Conservation (phyloP, 1,139 yeast genomes). For the Yamadazyma siamensis region DNA sequence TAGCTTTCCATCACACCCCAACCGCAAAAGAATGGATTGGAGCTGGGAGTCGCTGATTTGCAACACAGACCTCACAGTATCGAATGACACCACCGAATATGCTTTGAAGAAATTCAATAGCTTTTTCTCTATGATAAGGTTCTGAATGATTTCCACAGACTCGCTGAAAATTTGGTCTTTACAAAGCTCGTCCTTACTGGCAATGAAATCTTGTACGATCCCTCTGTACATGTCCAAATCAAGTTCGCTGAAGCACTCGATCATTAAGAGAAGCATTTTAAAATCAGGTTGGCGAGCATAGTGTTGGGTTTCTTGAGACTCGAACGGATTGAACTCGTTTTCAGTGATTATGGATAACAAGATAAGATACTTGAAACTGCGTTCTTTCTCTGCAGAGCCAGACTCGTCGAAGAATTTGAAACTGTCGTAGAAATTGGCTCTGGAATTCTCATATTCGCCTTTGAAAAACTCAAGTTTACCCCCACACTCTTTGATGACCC, state of each 20-base stretch:
- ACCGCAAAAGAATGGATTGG: conserved; percentile 32
- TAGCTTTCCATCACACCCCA: conserved; percentile 46
- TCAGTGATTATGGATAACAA: conserved; percentile 63
- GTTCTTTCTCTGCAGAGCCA: conserved; percentile 56
- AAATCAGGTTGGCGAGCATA: conserved; percentile 38
- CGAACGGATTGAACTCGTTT: conserved; percentile 65
- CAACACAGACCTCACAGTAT: conserved; percentile 21
- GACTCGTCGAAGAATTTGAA: conserved; percentile 80
- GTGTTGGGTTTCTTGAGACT: conserved; percentile 54
- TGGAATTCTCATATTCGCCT: conserved; percentile 58
- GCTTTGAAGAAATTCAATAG: conserved; percentile 27
- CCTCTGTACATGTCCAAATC: conserved; percentile 21
- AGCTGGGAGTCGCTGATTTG: conserved; percentile 25
- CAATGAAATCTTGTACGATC: too few species aligned
- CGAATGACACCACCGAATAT: conserved; percentile 26
- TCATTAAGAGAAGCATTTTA: conserved; percentile 24
- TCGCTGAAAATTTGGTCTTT: conserved; percentile 28
- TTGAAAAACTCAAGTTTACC: conserved; percentile 66
- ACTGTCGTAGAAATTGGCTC: conserved; percentile 65
- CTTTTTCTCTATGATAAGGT: conserved; percentile 31
- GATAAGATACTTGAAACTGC: conserved; percentile 60
- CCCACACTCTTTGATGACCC: conserved; percentile 71
- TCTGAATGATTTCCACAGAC: conserved; percentile 24
- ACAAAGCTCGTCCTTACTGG: too few species aligned
- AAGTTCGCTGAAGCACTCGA: conserved; percentile 30